Evolutionary conservation across 2,329 filamentous ascomycete species (phyloP).

Genomic region (Aspergillus pseudotamarii): DNA sequence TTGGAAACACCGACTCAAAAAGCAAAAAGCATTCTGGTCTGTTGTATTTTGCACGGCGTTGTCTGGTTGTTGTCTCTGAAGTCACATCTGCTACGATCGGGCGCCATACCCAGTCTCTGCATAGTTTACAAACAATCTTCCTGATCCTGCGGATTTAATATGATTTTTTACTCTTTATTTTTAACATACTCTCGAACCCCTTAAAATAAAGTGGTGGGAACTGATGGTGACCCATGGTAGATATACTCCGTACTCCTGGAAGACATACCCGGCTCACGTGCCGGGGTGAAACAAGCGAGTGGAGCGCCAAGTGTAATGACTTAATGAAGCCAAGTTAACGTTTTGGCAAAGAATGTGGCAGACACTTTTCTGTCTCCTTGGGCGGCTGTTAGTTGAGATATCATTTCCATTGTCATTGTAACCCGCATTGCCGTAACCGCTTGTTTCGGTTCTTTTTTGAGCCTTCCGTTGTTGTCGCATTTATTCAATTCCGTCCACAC

Average conservation of each 20-base stretch:
- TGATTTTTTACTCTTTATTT: not conserved
- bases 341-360: not conserved
- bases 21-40: slow-evolving; percentile 15
- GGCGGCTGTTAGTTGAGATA: not conserved
- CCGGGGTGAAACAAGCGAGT: slow-evolving; percentile 6
- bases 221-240: not conserved
- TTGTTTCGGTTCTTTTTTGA: not conserved
- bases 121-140: slow-evolving; percentile 19
- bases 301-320: slow-evolving; percentile 8
- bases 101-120: slow-evolving; percentile 40
- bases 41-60: slow-evolving; percentile 38
- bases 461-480: slow-evolving; percentile 4
- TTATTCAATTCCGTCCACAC: not conserved
- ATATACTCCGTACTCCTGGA: not conserved
- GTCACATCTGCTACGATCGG: slow-evolving; percentile 30
- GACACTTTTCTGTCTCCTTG: not conserved
- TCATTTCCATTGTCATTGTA: not conserved
- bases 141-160: slow-evolving; percentile 9
- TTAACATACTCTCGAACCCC: not conserved
- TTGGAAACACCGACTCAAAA: slow-evolving; percentile 15
- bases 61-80: slow-evolving; percentile 22
- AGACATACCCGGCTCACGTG: slow-evolving; percentile 8
- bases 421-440: not conserved
- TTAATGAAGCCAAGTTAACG: slow-evolving; percentile 6
- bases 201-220: not conserved